Conservation (phyloP, 768 basidiomycete species). For the Pisolithus orientalis region DNA sequence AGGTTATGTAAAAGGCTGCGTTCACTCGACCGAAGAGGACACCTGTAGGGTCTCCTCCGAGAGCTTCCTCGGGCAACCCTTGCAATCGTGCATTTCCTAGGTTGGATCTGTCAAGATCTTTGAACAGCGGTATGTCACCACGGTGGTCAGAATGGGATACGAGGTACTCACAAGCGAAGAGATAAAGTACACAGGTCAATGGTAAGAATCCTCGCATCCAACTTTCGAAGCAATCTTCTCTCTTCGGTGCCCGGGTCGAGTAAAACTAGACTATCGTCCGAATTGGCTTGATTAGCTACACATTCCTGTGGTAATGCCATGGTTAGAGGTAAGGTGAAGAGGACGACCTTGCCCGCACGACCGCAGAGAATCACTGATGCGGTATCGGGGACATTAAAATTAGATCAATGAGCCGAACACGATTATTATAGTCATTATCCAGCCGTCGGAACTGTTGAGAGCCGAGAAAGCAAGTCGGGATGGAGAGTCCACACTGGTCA, state of each 20-base stretch:
- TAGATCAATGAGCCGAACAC: background rate
- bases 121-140: background rate
- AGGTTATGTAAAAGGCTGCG: conserved; percentile 74
- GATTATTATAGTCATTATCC: no score
- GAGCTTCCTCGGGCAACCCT: conserved; percentile 56
- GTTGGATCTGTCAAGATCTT: conserved; percentile 68
- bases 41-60: conserved; percentile 65
- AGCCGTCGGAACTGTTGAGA: background rate
- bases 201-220: conserved; percentile 68
- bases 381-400: background rate
- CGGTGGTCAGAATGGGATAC: background rate
- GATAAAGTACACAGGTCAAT: conserved; percentile 65
- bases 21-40: conserved; percentile 73
- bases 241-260: conserved; percentile 33
- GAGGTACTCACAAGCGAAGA: conserved; percentile 61
- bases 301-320: conserved; percentile 1
- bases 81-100: conserved; percentile 75
- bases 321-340: background rate
- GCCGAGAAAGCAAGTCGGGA: background rate
- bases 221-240: conserved; percentile 50
- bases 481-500: background rate
- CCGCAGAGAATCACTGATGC: background rate
- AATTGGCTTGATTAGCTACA: background rate
- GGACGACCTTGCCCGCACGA: background rate
- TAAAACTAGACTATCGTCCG: conserved; percentile 14